These are phyloP conservation scores for Heterobasidion parviporum DNA, from an alignment of 1,284 basidiomycete genomes.

Conservation along the genomic window DNA sequence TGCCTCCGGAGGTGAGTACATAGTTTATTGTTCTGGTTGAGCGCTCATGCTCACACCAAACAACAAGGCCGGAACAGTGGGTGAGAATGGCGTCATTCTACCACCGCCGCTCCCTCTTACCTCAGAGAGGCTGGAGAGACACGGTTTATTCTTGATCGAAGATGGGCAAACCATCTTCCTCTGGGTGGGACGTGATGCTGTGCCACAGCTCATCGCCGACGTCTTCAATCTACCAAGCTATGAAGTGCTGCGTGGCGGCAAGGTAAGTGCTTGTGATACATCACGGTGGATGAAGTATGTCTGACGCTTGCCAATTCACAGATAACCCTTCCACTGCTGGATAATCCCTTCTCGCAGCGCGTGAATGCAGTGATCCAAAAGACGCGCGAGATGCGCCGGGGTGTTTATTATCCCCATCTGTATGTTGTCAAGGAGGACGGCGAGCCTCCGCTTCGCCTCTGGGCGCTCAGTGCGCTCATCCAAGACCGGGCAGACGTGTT, in stretches of 20 bases:
- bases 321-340: slow-evolving; percentile 82
- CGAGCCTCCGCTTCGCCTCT: slow-evolving; percentile 86
- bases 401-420: slow-evolving; percentile 90
- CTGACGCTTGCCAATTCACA: slow-evolving; percentile 22
- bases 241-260: slow-evolving; percentile 85
- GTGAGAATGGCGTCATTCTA: slow-evolving; percentile 75
- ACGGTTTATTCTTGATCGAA: slow-evolving; percentile 95
- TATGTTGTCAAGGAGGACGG: slow-evolving; percentile 99
- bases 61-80: slow-evolving; percentile 62
- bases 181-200: slow-evolving; percentile 95
- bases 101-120: slow-evolving; percentile 87
- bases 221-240: slow-evolving; percentile 91
- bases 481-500: slow-evolving; percentile 94
- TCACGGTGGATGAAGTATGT: background rate
- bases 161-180: slow-evolving; percentile 98
- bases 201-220: slow-evolving; percentile 89
- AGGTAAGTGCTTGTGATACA: slow-evolving; percentile 42
- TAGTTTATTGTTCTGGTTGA: slow-evolving; percentile 10
- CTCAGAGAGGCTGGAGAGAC: slow-evolving; percentile 89
- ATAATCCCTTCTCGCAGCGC: slow-evolving; percentile 90
- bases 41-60: slow-evolving; percentile 1
- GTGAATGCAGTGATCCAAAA: slow-evolving; percentile 92
- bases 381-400: slow-evolving; percentile 83
- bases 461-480: slow-evolving; percentile 91
- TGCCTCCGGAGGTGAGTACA: slow-evolving; percentile 75